Percentiles rank a stretch among this genome's conserved stretches.
These are phyloP conservation scores for Metschnikowia corniflorae DNA, from an alignment of 805 yeast genomes.

Conservation along the genomic window DNA sequence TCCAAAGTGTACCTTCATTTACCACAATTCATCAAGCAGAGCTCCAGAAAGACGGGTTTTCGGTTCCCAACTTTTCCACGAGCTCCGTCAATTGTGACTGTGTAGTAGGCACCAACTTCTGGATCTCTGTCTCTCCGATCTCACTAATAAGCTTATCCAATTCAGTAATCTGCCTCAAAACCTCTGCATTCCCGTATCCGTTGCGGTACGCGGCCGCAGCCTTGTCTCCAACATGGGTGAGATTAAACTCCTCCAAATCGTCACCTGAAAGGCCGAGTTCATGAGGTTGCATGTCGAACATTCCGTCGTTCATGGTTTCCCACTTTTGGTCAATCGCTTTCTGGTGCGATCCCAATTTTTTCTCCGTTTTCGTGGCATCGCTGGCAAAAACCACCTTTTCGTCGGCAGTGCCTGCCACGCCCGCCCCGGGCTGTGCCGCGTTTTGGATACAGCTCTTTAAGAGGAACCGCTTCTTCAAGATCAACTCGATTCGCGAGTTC, in stretches of 20 bases:
- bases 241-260: slow-evolving; percentile 45
- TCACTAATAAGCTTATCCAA: slow-evolving; percentile 9
- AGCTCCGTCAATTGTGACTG: slow-evolving; percentile 8
- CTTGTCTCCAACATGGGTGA: slow-evolving; percentile 13
- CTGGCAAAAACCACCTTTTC: background rate
- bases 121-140: slow-evolving; percentile 9
- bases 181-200: slow-evolving; percentile 8
- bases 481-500: slow-evolving; percentile 34
- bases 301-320: slow-evolving; percentile 40
- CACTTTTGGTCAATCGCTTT: slow-evolving; percentile 36
- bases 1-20: no score
- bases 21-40: no score
- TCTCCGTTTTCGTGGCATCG: slow-evolving; percentile 21
- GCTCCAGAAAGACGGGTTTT: no score
- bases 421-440: slow-evolving; percentile 5
- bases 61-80: background rate
- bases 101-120: slow-evolving; percentile 12
- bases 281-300: slow-evolving; percentile 24
- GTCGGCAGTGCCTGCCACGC: background rate
- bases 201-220: slow-evolving; percentile 5
- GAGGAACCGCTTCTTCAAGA: slow-evolving; percentile 34
- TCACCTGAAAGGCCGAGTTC: slow-evolving; percentile 38
- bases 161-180: slow-evolving; percentile 13
- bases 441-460: slow-evolving; percentile 33
- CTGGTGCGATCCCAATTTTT: slow-evolving; percentile 20